A percentile compares a stretch with the other conserved stretches of the same genome.
Conservation (phyloP, 306 rosid genomes). For the Trifolium repens region DNA sequence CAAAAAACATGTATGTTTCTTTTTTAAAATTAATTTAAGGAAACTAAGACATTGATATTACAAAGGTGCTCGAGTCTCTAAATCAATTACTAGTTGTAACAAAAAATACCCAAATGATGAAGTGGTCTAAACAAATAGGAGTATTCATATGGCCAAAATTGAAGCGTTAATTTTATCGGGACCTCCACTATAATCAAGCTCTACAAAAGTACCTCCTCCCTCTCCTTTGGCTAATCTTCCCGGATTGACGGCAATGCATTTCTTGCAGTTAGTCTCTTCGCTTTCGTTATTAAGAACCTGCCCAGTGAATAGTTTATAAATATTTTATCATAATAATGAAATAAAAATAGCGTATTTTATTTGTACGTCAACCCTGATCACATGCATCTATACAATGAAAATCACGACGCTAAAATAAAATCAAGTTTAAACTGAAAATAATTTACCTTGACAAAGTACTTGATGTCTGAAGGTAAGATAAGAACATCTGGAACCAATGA, state of each 20-base stretch:
- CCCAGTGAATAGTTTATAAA: background rate
- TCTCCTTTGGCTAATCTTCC: conserved; percentile 95
- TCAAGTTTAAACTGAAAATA: background rate
- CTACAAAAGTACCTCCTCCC: conserved; percentile 95
- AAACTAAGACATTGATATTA: background rate
- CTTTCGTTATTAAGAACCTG: conserved; percentile 70
- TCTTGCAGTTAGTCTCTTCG: conserved; percentile 50
- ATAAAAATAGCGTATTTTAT: background rate
- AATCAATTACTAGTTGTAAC: conserved; percentile 17
- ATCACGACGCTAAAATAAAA: background rate
- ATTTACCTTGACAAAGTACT: conserved; percentile 78
- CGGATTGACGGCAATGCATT: conserved; percentile 82
- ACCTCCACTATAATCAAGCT: conserved; percentile 68
- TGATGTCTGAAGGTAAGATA: conserved; percentile 90
- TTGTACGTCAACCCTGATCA: background rate
- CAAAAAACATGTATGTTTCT: background rate
- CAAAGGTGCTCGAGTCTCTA: background rate
- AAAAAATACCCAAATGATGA: conserved; percentile 14
- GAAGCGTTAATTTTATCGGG: conserved; percentile 62
- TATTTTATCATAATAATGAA: background rate
- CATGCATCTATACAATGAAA: background rate
- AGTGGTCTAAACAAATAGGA: conserved; percentile 17
- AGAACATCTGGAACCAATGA: conserved; percentile 76
- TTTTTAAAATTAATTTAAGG: background rate
- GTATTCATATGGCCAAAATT: conserved; percentile 66